A percentile compares a stretch with the other conserved stretches of the same genome.
Evolutionary conservation across 768 basidiomycete species (phyloP).

Genomic region (Mycena indigotica): DNA sequence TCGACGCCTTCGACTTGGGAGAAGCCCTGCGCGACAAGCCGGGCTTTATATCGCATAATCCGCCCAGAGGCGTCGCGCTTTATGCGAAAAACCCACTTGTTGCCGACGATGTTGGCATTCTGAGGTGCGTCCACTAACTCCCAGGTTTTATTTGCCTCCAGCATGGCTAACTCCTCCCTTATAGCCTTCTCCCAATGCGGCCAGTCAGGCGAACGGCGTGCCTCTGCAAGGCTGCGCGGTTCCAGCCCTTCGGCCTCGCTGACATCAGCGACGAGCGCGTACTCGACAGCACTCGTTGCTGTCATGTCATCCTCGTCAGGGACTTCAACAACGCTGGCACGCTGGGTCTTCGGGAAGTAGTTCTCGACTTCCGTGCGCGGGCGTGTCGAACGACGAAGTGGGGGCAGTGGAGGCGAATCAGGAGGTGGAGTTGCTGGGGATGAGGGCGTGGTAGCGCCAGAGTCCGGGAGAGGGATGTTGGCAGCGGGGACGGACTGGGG

Average conservation of each 20-base stretch:
- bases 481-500: background rate
- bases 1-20: slow-evolving; percentile 27
- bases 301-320: background rate
- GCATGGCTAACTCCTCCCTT: background rate
- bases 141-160: slow-evolving; percentile 6
- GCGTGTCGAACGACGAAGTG: background rate
- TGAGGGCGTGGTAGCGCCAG: background rate
- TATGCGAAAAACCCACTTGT: slow-evolving; percentile 30
- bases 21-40: background rate
- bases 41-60: slow-evolving; percentile 34
- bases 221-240: slow-evolving; percentile 2
- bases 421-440: background rate
- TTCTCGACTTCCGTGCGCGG: slow-evolving; percentile 5
- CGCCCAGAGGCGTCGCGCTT: slow-evolving; percentile 39
- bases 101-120: slow-evolving; percentile 25
- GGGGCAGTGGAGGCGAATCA: background rate
- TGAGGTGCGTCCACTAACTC: slow-evolving; percentile 18
- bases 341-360: slow-evolving; percentile 6
- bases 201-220: slow-evolving; percentile 3
- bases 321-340: background rate
- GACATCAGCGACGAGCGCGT: background rate
- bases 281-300: background rate
- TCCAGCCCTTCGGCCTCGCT: background rate
- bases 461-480: background rate
- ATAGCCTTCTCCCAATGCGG: slow-evolving; percentile 4